Evolutionary conservation across 257 asterid genomes (phyloP).

Genomic region (Solanum chaucha): DNA sequence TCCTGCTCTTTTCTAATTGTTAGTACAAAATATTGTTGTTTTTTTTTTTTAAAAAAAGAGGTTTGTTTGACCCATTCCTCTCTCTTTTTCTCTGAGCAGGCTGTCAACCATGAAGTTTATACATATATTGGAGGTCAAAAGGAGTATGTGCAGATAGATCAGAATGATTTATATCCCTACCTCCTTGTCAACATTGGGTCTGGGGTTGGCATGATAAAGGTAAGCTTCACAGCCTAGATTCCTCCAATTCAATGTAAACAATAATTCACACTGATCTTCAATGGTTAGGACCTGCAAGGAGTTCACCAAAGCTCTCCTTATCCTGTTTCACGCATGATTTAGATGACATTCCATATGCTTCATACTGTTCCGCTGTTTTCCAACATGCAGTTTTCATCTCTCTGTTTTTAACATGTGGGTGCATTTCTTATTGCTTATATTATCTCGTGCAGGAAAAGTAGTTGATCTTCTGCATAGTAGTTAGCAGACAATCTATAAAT

Average conservation of each 20-base stretch:
- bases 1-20: too few relatives aligned
- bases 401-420: not conserved
- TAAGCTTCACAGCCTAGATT: slow-evolving; percentile 7
- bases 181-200: slow-evolving; percentile 95
- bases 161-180: slow-evolving; percentile 84
- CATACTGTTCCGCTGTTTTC: not conserved
- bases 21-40: too few relatives aligned
- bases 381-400: not conserved
- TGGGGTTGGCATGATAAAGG: slow-evolving; percentile 99
- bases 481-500: not conserved
- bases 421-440: not conserved
- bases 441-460: not conserved
- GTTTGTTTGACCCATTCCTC: not conserved
- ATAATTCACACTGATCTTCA: not conserved
- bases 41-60: too few relatives aligned
- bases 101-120: slow-evolving; percentile 75
- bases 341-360: not conserved
- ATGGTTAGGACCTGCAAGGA: not conserved
- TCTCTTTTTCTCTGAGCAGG: slow-evolving; percentile 36
- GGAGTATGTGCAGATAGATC: slow-evolving; percentile 71
- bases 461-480: not conserved
- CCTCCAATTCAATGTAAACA: not conserved
- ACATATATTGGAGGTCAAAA: slow-evolving; percentile 61
- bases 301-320: not conserved
- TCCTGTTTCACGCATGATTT: not conserved